phyloP scores from a whole-genome alignment of 495 filamentous ascomycete species.

The Lineolata rhizophorae region DNA sequence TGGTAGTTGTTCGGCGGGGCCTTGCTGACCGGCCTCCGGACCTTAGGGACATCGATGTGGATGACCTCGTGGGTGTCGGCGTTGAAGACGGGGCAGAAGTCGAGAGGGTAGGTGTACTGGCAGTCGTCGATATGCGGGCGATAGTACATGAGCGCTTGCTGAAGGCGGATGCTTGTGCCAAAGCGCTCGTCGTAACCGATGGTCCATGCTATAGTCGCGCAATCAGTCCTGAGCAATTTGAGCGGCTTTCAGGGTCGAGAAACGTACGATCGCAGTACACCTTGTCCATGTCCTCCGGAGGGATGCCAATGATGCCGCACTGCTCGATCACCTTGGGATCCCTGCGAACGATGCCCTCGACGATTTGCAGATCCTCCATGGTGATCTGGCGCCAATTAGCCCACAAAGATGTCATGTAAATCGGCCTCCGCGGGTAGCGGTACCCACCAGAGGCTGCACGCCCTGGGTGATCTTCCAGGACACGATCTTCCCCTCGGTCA shows the following conservation, averaged over 20 bases:
- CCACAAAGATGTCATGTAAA: neutral
- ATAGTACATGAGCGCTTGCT: conserved; percentile 94
- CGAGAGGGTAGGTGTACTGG: conserved; percentile 79
- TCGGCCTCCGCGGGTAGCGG: too few species aligned
- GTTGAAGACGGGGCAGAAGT: conserved; percentile 89
- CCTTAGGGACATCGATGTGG: conserved; percentile 69
- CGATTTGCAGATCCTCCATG: conserved; percentile 80
- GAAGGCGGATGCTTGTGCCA: conserved; percentile 56
- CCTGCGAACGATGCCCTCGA: conserved; percentile 59
- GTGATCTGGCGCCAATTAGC: conserved; percentile 37
- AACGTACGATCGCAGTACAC: conserved; percentile 72
- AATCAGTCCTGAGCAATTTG: neutral
- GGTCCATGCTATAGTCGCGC: conserved; percentile 51
- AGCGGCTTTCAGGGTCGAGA: neutral
- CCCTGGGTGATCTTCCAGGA: conserved; percentile 59
- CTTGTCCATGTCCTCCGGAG: conserved; percentile 70
- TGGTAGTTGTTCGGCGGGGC: conserved; percentile 62
- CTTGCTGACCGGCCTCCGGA: conserved; percentile 58
- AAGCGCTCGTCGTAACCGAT: conserved; percentile 90
- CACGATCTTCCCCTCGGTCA: conserved; percentile 45
- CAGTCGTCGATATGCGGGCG: conserved; percentile 66
- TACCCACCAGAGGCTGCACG: conserved; percentile 56
- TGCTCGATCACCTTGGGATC: conserved; percentile 87
- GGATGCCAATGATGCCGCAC: conserved; percentile 71
- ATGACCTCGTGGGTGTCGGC: conserved; percentile 65